These are phyloP conservation scores for Ophidiomyces ophidiicola DNA, from an alignment of 2,329 filamentous ascomycete species.

Conservation along the genomic window DNA sequence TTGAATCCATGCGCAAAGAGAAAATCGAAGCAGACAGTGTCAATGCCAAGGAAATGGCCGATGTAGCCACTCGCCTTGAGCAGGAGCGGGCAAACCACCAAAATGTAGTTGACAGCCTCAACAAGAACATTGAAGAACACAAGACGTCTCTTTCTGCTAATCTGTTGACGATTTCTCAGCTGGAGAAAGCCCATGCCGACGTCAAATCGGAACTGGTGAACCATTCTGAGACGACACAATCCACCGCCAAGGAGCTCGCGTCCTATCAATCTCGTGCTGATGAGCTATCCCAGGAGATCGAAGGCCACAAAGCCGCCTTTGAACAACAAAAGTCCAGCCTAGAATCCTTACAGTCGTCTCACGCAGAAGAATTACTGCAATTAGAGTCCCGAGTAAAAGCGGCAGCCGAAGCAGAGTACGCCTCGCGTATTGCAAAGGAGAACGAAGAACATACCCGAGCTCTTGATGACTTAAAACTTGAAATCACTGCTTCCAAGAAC, in stretches of 20 bases:
- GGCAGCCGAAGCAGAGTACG: slow-evolving; percentile 27
- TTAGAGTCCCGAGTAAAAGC: slow-evolving; percentile 29
- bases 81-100: slow-evolving; percentile 47
- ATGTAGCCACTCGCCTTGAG: slow-evolving; percentile 36
- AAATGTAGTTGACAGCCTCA: slow-evolving; percentile 49
- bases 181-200: slow-evolving; percentile 59
- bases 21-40: slow-evolving; percentile 26
- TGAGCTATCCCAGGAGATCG: slow-evolving; percentile 46
- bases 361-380: slow-evolving; percentile 35
- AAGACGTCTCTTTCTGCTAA: slow-evolving; percentile 60
- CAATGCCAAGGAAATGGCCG: slow-evolving; percentile 25
- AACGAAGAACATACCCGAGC: slow-evolving; percentile 49
- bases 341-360: slow-evolving; percentile 42
- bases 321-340: slow-evolving; percentile 44
- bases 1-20: slow-evolving; percentile 37
- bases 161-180: slow-evolving; percentile 54
- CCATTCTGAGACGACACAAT: slow-evolving; percentile 48
- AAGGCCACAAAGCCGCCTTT: slow-evolving; percentile 44
- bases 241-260: slow-evolving; percentile 41
- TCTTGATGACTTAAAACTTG: slow-evolving; percentile 47
- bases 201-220: slow-evolving; percentile 58
- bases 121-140: slow-evolving; percentile 68
- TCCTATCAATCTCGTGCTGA: slow-evolving; percentile 34
- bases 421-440: slow-evolving; percentile 36
- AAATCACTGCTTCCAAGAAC: slow-evolving; percentile 54